Conservation (phyloP, 1,139 yeast genomes). For the Yamadazyma jaroonii region DNA sequence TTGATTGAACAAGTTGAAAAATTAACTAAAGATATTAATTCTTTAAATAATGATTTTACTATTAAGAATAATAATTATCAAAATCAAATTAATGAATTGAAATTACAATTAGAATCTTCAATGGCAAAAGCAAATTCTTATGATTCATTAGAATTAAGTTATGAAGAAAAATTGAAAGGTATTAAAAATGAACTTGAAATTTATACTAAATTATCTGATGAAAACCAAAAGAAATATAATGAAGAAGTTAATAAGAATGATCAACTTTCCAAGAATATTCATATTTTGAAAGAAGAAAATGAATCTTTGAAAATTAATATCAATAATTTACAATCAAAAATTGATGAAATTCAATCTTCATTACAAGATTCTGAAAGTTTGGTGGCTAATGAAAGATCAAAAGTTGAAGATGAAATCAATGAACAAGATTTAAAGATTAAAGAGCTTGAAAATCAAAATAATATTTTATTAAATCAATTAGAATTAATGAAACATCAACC, state of each 20-base stretch:
- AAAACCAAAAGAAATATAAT: conserved; percentile 55
- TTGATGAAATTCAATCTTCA: conserved; percentile 17
- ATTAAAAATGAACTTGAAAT: conserved; percentile 44
- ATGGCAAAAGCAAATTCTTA: conserved; percentile 32
- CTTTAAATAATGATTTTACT: conserved; percentile 17
- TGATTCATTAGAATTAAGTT: conserved; percentile 33
- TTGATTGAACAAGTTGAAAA: conserved; percentile 20
- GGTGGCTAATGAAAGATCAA: conserved; percentile 20
- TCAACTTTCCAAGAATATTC: conserved; percentile 46
- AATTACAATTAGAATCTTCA: conserved; percentile 17
- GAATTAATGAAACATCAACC: conserved; percentile 34
- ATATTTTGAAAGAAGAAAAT: conserved; percentile 42
- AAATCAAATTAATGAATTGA: conserved; percentile 22
- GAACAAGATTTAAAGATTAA: conserved; percentile 43
- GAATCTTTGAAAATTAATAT: conserved; percentile 35
- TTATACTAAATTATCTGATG: conserved; percentile 49
- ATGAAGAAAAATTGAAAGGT: conserved; percentile 29
- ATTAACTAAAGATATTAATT: conserved; percentile 16
- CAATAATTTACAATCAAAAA: conserved; percentile 26
- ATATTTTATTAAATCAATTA: conserved; percentile 65
- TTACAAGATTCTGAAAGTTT: conserved; percentile 26
- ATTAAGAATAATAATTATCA: conserved; percentile 14
- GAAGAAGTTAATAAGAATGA: conserved; percentile 57
- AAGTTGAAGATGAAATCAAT: conserved; percentile 54
- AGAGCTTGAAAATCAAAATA: conserved; percentile 66